Conservation (phyloP, 768 basidiomycete genomes). For the Dendrothele bispora region DNA sequence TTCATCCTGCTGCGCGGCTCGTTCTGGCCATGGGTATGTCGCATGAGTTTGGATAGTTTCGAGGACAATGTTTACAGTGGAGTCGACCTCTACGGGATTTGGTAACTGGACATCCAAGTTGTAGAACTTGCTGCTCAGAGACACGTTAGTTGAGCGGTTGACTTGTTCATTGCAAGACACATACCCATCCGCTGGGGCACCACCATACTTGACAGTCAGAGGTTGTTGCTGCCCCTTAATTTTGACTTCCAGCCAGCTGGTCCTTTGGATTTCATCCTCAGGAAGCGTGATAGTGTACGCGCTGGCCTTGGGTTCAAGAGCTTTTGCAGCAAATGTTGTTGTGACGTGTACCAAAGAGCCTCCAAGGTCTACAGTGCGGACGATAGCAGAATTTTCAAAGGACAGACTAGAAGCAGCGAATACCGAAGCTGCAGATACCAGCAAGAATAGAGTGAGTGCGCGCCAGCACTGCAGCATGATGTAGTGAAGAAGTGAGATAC, state of each 20-base stretch:
- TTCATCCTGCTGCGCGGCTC: conserved; percentile 71
- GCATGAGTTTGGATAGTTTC: conserved; percentile 79
- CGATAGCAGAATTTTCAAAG: conserved; percentile 88
- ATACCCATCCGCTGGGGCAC: conserved; percentile 51
- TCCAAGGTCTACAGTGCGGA: conserved; percentile 86
- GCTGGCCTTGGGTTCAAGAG: conserved; percentile 58
- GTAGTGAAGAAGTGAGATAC: conserved; percentile 36
- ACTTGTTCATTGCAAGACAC: too few species aligned
- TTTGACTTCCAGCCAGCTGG: conserved; percentile 79
- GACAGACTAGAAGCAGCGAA: conserved; percentile 42
- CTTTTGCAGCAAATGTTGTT: conserved; percentile 84
- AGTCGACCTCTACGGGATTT: conserved; percentile 53
- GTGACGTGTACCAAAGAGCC: conserved; percentile 87
- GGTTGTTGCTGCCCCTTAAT: conserved; percentile 66
- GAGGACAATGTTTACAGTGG: conserved; percentile 73
- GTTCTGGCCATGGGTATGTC: conserved; percentile 72
- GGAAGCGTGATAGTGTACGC: conserved; percentile 71
- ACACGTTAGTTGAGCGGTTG: not conserved
- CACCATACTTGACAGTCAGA: conserved; percentile 52
- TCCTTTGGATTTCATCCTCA: conserved; percentile 59
- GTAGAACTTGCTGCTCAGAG: conserved; percentile 38
- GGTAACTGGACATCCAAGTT: conserved; percentile 67
- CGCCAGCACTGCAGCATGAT: conserved; percentile 50
- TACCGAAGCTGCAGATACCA: conserved; percentile 38
- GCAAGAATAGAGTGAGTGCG: conserved; percentile 46